Base-by-base conservation (phyloP, 2,329 filamentous ascomycete genomes). In the Aspergillus sp. region DNA sequence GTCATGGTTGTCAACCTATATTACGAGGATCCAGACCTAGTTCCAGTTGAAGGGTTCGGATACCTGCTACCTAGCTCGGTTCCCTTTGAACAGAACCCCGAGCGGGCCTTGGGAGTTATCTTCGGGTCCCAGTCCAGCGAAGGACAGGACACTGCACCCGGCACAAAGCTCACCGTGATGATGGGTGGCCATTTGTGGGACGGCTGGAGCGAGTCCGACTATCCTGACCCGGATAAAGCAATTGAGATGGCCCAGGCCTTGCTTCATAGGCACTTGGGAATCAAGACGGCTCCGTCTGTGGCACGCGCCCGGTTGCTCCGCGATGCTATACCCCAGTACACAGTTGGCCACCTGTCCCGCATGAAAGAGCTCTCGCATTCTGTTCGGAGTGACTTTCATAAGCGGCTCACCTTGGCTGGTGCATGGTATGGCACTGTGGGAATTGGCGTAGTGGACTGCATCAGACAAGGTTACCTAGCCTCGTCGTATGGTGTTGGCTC, bases 1-100 rank as follows among this genome's bases (percentile, higher is more conserved):
- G 92, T 97, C 66, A 93, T 93, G 88, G 90, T 93, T 2, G 90
- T 99, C 62, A 97, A 96, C 77, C 82, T 99, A 51, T 97, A 89
- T 83, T 99, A 89, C 75, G 80, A 83, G 1, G 81, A 86, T 47
- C 82, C 87, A 6, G 71, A 85, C 59, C 78, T 96, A 38, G 81
- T 91, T 52, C 84, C 86, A 13, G 80, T 87, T 58, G 78, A 81
- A 30, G 95, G 93, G 17, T 96, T 98, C 72, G 95, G 95, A 65
- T 98, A 98, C 75, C 85, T 99, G 5, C 90, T 99, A 61, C 94
- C 95, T 1, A 86, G 87, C 61, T 87, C 87, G 15, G 83, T 91
- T 1, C 84, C 88, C 3, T 81, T 83, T 51, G 85, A 86, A 39
- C 83, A 91, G 65, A 96, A 96, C 72, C 90, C 91, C 1, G 91